Evolutionary conservation across 2,329 filamentous ascomycete genomes (phyloP).

Genomic region (Verticillium isaacii): DNA sequence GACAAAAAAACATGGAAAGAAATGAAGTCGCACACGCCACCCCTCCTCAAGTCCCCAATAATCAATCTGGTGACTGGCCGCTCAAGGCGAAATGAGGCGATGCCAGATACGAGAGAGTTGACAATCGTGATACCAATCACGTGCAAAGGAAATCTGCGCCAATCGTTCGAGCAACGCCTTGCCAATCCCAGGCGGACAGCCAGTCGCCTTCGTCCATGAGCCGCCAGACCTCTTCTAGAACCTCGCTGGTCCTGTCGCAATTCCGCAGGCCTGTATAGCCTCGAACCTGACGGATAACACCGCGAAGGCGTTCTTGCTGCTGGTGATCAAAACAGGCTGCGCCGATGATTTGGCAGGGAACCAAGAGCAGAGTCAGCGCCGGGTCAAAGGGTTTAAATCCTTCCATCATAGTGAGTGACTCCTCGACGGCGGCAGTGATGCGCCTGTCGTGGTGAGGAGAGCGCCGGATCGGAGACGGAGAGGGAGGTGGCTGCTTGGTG

Average conservation of each 20-base stretch:
- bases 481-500: conserved; percentile 19
- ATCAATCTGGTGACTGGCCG: neutral
- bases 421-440: conserved; percentile 50
- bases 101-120: too few species aligned
- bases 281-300: conserved; percentile 44
- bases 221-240: conserved; percentile 56
- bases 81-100: too few species aligned
- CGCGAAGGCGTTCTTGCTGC: conserved; percentile 48
- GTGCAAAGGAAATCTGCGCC: conserved; percentile 52
- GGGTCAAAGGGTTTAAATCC: conserved; percentile 53
- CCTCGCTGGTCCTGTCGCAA: conserved; percentile 45
- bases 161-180: conserved; percentile 47
- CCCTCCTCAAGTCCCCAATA: neutral
- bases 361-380: conserved; percentile 53
- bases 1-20: neutral
- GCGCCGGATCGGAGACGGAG: conserved; percentile 41
- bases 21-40: neutral
- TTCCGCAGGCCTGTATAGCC: conserved; percentile 58
- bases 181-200: conserved; percentile 60
- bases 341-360: conserved; percentile 57
- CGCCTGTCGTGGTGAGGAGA: conserved; percentile 44
- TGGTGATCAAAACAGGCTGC: conserved; percentile 50
- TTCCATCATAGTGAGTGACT: conserved; percentile 50
- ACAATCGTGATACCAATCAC: conserved; percentile 9
- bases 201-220: conserved; percentile 56